These are phyloP conservation scores for Lipomyces spencermartinsiae DNA, from an alignment of 805 yeast genomes.

Conservation along the genomic window DNA sequence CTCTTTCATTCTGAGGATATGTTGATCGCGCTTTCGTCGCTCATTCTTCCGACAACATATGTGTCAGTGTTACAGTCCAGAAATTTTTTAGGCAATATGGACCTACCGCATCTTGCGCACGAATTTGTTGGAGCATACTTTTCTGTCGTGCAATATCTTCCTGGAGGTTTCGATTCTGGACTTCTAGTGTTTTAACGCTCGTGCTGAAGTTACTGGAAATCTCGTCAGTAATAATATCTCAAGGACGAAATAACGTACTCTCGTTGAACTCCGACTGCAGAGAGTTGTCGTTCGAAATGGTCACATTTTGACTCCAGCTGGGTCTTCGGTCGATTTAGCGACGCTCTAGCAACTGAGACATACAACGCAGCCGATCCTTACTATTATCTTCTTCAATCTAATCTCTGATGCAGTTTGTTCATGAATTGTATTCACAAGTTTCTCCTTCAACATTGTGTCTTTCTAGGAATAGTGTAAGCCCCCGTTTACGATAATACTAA, in stretches of 20 bases:
- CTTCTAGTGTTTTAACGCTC: conserved; percentile 24
- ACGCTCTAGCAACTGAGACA: not conserved
- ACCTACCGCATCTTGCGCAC: conserved; percentile 32
- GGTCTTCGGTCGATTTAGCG: conserved; percentile 9
- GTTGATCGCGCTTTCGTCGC: conserved; percentile 36
- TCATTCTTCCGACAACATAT: conserved; percentile 13
- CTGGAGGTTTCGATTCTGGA: conserved; percentile 25
- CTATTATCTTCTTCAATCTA: conserved; percentile 21
- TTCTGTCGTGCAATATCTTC: conserved; percentile 33
- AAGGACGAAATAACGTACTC: conserved; percentile 20
- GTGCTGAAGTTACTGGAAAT: conserved; percentile 16
- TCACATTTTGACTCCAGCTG: conserved; percentile 31
- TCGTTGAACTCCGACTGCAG: conserved; percentile 19
- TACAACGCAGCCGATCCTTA: not conserved
- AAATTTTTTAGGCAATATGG: not conserved
- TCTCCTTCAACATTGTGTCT: conserved; percentile 32
- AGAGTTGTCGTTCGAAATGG: conserved; percentile 30
- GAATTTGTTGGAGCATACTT: conserved; percentile 22
- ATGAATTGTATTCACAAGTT: conserved; percentile 25
- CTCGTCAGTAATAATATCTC: not conserved
- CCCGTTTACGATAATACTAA: not conserved
- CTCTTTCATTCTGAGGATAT: conserved; percentile 35
- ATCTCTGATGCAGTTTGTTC: conserved; percentile 28
- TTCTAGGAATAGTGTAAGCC: conserved; percentile 9
- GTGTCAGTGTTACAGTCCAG: not conserved